phyloP scores from a whole-genome alignment of 2,329 filamentous ascomycete species.

The Parascedosporium putredinis region DNA sequence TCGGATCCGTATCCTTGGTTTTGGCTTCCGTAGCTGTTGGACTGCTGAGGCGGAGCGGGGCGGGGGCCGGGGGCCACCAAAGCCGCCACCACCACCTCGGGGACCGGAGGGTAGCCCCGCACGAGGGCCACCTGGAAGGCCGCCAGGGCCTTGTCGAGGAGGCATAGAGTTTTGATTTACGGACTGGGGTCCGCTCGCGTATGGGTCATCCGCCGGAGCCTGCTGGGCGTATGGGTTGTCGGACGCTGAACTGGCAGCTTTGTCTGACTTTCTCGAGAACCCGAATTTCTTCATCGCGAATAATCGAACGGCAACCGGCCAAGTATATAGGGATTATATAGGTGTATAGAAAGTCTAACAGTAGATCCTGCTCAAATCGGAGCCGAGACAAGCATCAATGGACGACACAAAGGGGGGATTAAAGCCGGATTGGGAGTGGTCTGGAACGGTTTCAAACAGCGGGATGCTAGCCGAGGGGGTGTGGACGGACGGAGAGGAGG shows the following conservation, averaged over 20 bases:
- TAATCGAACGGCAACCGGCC: background rate
- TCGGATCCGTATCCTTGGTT: slow-evolving; percentile 37
- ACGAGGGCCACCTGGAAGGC: slow-evolving; percentile 20
- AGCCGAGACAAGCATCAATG: background rate
- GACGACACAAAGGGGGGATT: background rate
- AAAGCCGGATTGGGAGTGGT: background rate
- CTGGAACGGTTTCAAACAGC: background rate
- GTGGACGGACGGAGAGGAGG: background rate
- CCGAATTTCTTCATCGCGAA: slow-evolving; percentile 49
- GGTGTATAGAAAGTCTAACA: background rate
- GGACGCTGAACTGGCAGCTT: slow-evolving; percentile 40
- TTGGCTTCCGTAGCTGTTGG: background rate
- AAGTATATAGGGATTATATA: background rate
- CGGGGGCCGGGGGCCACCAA: slow-evolving; percentile 16
- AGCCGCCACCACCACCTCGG: slow-evolving; percentile 17
- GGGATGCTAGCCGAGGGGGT: background rate
- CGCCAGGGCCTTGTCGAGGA: slow-evolving; percentile 11
- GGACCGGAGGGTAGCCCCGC: slow-evolving; percentile 21
- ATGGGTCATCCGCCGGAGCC: slow-evolving; percentile 42
- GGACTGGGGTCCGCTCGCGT: slow-evolving; percentile 29
- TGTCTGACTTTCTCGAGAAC: slow-evolving; percentile 45
- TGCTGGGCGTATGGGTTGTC: slow-evolving; percentile 39
- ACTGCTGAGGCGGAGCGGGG: background rate
- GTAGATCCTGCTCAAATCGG: background rate
- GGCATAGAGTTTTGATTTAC: slow-evolving; percentile 21